Conservation (phyloP, 345 rosid species). For the Lepidium africanum region DNA sequence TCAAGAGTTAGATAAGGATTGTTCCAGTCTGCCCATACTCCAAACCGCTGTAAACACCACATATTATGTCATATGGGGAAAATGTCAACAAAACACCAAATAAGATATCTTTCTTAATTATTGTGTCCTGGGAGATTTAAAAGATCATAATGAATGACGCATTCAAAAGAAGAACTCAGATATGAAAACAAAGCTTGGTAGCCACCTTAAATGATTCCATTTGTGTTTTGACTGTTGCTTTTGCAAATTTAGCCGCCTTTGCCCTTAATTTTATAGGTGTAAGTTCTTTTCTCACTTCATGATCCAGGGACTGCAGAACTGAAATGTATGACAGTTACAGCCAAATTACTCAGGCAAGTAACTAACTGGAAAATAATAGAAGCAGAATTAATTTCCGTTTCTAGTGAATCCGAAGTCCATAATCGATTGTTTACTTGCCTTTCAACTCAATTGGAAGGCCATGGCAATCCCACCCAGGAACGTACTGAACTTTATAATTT, state of each 20-base stretch:
- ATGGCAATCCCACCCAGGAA: conserved; percentile 99
- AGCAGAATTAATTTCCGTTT: not conserved
- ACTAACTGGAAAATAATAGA: conserved; percentile 4
- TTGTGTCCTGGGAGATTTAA: not conserved
- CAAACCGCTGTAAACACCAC: conserved; percentile 66
- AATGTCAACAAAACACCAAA: not conserved
- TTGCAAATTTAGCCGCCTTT: conserved; percentile 90
- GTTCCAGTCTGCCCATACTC: conserved; percentile 96
- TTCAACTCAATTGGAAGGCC: conserved; percentile 96
- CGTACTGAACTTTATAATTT: conserved; percentile 71
- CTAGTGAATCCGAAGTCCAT: not conserved
- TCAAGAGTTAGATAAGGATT: conserved; percentile 83
- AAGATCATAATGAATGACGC: not conserved
- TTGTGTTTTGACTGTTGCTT: conserved; percentile 87
- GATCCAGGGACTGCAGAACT: conserved; percentile 94
- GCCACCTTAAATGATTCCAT: conserved; percentile 91
- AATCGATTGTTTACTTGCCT: conserved; percentile 46
- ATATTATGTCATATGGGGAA: not conserved
- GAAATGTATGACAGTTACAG: conserved; percentile 34
- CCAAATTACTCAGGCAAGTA: conserved; percentile 25
- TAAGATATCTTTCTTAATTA: not conserved
- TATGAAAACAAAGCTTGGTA: not conserved
- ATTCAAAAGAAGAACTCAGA: not conserved
- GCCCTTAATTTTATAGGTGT: conserved; percentile 80
- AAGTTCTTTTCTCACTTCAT: conserved; percentile 75